Base-by-base conservation (phyloP, 495 filamentous ascomycete genomes). In the Aspergillus nidulans region DNA sequence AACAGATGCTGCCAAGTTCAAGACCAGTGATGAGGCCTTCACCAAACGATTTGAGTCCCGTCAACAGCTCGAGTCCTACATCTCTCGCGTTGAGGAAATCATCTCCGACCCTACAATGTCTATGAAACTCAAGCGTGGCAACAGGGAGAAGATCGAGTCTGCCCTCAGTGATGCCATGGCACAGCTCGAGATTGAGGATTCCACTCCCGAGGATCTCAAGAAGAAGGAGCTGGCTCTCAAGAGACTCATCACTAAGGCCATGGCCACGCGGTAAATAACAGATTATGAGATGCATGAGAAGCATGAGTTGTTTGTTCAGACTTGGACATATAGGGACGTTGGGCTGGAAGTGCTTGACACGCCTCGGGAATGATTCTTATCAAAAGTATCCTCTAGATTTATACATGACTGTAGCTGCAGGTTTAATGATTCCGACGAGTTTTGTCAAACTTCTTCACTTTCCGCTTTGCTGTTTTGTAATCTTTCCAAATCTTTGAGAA, bases 201-300 rank as follows among this genome's bases (percentile, higher is more conserved):
- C 91, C 30, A 76, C 77, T 43, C 88, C 91, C 36, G 94, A 99
- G 64, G 94, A 99, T 71, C 81, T 99, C 56, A 97, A 95, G 89
- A 97, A 97, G 91, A 97, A 97, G 87, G 94, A 99, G 83, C 79
- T 99, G 52, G 94, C 91, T 52, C 82, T 99, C 47, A 99, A 99
- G 91, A 80, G 94, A 65, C 79, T 95, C 58, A 91, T 99, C 52
- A 99, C 94, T 68, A 97, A 97, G 83, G 92, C 91, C 62, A 94
- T 94, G 88, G 80, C 89, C 55, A 90, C 89, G 61, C 85, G 89
- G 71, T 94, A 89, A 83, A 77, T 62, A 42, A 25, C 38, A 34
- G 4, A 41, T 43, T 36, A 15, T 39, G 49, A n/a, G 18, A 18
- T 34, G 20, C 30, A 15, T 51, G 48, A 13, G 16, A n/a, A 42